phyloP scores from a whole-genome alignment of 148 eudicot genomes.

The Vaccinium corymbosum region DNA sequence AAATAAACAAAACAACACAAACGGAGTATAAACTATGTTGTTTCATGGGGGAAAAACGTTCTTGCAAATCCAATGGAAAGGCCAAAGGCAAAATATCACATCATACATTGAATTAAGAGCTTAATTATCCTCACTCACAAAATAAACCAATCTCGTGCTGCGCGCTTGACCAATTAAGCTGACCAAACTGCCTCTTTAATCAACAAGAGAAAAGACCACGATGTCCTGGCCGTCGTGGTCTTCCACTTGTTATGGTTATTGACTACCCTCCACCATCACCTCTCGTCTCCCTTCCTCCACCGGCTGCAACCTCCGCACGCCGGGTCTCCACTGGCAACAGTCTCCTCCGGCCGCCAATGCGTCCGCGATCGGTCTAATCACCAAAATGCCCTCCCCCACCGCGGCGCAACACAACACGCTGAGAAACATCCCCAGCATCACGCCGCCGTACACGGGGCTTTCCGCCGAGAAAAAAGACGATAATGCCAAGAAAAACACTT shows the following conservation, averaged over 20 bases:
- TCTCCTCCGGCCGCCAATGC: conserved; percentile 32
- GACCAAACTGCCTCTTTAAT: background rate
- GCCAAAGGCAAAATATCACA: background rate
- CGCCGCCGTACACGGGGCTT: conserved; percentile 20
- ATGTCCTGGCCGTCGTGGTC: background rate
- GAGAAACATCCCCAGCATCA: conserved; percentile 31
- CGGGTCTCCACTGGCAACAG: background rate
- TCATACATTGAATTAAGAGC: background rate
- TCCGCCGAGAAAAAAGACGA: conserved; percentile 51
- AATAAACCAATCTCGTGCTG: background rate
- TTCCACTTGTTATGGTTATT: background rate
- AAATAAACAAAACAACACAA: background rate
- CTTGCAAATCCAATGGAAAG: background rate
- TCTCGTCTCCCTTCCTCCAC: background rate
- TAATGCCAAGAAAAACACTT: conserved; percentile 30
- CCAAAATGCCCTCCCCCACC: conserved; percentile 48
- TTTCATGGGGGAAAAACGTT: background rate
- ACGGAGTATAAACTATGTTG: background rate
- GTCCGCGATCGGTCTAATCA: conserved; percentile 51
- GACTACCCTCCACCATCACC: background rate
- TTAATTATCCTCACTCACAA: background rate
- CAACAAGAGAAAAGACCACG: background rate
- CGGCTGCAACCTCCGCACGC: background rate
- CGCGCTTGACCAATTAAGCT: background rate
- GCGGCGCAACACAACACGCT: conserved; percentile 32